Conservation (phyloP, 2,329 filamentous ascomycete species). For the Canariomyces notabilis region DNA sequence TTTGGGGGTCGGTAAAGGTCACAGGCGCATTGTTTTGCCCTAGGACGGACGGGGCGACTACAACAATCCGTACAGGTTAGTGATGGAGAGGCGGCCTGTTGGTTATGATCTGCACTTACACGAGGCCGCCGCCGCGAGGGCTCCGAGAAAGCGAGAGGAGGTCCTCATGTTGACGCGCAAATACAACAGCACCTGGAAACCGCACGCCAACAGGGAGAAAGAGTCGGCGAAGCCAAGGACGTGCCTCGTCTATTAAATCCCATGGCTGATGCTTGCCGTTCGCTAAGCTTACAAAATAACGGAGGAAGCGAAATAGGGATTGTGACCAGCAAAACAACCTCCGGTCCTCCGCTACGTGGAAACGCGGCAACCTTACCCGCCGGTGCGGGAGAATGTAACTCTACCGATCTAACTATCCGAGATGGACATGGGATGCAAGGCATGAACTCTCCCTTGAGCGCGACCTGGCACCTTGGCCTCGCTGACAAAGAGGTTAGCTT, state of each 20-base stretch:
- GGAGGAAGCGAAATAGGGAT: constrained; percentile 11
- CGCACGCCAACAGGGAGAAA: constrained; percentile 13
- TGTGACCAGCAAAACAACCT: constrained; percentile 11
- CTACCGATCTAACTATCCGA: constrained; percentile 18
- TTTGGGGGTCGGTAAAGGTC: constrained; percentile 41
- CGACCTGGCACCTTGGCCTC: constrained; percentile 7
- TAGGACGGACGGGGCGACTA: constrained; percentile 23
- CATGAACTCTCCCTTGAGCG: constrained; percentile 8
- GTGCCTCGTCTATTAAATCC: constrained; percentile 13
- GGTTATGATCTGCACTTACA: constrained; percentile 19
- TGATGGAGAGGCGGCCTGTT: not conserved
- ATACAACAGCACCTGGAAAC: constrained; percentile 15
- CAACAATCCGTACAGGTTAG: constrained; percentile 1
- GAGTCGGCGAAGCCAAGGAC: constrained; percentile 2
- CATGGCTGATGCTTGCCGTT: not conserved
- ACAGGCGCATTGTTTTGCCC: constrained; percentile 26
- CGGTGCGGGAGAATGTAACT: constrained; percentile 23
- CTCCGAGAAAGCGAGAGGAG: constrained; percentile 21
- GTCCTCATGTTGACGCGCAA: constrained; percentile 23
- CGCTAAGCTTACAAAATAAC: constrained; percentile 7
- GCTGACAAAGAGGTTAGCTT: constrained; percentile 3
- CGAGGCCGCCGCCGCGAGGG: constrained; percentile 23
- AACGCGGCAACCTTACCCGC: constrained; percentile 23
- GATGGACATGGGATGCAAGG: too few relatives aligned
- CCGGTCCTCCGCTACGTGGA: constrained; percentile 20